Evolutionary conservation across 1,284 basidiomycete species (phyloP).

Genomic region (Mrakiaceae sp.): DNA sequence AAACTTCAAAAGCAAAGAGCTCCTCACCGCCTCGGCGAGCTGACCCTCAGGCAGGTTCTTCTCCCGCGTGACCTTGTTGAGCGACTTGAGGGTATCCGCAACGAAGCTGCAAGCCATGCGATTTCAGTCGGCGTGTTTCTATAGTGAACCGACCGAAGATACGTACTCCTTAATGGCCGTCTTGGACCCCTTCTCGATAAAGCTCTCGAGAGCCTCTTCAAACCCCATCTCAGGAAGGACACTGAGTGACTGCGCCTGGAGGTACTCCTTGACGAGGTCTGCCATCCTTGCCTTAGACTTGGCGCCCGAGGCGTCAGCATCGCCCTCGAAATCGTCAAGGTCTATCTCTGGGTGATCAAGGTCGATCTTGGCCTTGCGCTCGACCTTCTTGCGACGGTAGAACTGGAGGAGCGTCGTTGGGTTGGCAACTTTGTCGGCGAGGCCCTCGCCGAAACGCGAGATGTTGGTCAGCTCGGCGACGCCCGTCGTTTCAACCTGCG

Average conservation of each 20-base stretch:
- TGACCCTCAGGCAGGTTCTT: conserved; percentile 56
- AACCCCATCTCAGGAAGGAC: conserved; percentile 73
- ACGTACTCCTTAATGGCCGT: conserved; percentile 77
- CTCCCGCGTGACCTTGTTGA: conserved; percentile 39
- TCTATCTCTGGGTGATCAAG: conserved; percentile 27
- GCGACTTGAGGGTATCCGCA: conserved; percentile 45
- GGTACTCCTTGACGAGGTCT: conserved; percentile 69
- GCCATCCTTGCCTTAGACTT: conserved; percentile 38
- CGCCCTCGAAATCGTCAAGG: conserved; percentile 37
- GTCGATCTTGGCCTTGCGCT: conserved; percentile 27
- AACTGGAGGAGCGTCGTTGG: conserved; percentile 86
- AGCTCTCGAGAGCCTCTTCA: conserved; percentile 81
- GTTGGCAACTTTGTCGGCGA: conserved; percentile 82
- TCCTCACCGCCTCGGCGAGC: conserved; percentile 52
- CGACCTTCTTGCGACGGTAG: conserved; percentile 63
- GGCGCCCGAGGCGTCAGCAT: conserved; percentile 49
- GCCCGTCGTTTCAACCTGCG: conserved; percentile 76
- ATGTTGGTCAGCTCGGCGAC: conserved; percentile 86
- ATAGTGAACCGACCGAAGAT: not conserved
- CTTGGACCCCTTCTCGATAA: conserved; percentile 89
- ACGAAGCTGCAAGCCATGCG: conserved; percentile 49
- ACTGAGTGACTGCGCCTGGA: conserved; percentile 78
- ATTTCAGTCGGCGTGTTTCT: not conserved
- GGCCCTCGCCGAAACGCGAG: conserved; percentile 92
- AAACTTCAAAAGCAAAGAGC: no score